Percentiles rank a stretch among this genome's conserved stretches.
These are phyloP conservation scores for Lepraria neglecta DNA, from an alignment of 495 filamentous ascomycete species.

Conservation along the genomic window DNA sequence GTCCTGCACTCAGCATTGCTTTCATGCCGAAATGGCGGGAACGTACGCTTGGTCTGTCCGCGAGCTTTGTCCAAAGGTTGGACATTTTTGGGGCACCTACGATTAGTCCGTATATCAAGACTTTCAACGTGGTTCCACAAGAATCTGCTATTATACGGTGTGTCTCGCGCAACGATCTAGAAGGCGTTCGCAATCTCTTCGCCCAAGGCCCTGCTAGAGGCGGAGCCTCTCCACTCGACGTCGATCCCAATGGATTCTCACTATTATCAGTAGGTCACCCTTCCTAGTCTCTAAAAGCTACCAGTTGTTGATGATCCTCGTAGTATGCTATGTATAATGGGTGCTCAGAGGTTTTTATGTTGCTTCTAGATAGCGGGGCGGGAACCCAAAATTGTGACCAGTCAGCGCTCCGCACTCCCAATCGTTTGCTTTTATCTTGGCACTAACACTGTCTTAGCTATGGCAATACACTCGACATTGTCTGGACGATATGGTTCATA, in stretches of 20 bases:
- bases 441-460: neutral
- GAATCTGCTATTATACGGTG: neutral
- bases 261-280: neutral
- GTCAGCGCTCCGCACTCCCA: neutral
- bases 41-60: neutral
- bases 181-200: neutral
- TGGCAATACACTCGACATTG: neutral
- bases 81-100: neutral
- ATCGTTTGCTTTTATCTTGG: neutral
- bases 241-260: neutral
- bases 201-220: too few relatives aligned
- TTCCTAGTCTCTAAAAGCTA: neutral
- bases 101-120: neutral
- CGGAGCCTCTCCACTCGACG: slow-evolving; percentile 3
- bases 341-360: neutral
- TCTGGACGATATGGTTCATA: neutral
- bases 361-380: neutral
- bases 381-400: neutral
- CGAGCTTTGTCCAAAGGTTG: neutral
- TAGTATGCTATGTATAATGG: slow-evolving; percentile 8
- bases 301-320: neutral
- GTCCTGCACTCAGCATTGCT: neutral
- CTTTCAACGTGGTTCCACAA: slow-evolving; percentile 6
- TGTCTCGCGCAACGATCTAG: neutral
- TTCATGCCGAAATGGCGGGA: neutral